These are phyloP conservation scores for Pythium utonaiense DNA, from an alignment of 352 stramenopile species.

Conservation along the genomic window DNA sequence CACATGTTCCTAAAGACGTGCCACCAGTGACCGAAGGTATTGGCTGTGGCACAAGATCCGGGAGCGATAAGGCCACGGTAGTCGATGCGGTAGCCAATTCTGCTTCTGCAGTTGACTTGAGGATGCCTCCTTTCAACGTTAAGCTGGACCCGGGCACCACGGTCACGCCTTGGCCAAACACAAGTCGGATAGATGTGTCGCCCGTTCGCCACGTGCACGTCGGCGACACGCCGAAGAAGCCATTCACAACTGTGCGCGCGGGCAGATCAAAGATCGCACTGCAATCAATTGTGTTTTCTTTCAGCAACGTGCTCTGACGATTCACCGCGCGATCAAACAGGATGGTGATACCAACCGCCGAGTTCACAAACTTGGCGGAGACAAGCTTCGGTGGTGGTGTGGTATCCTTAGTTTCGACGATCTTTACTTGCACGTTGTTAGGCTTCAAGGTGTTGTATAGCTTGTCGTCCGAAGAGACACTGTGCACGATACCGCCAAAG, in stretches of 20 bases:
- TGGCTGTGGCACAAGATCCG: constrained; percentile 41
- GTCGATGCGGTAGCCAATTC: constrained; percentile 34
- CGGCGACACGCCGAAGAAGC: constrained; percentile 38
- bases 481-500: constrained; percentile 27
- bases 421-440: constrained; percentile 33
- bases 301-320: constrained; percentile 22
- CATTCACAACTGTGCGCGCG: constrained; percentile 12
- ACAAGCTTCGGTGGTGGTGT: constrained; percentile 53
- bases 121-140: constrained; percentile 31
- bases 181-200: constrained; percentile 38
- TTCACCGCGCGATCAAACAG: constrained; percentile 50
- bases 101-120: constrained; percentile 50
- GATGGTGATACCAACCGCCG: constrained; percentile 36
- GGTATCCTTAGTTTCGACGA: constrained; percentile 58
- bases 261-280: constrained; percentile 57
- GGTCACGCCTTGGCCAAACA: constrained; percentile 41
- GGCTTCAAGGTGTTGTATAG: constrained; percentile 33
- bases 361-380: constrained; percentile 50
- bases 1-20: constrained; percentile 49
- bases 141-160: constrained; percentile 37
- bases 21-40: constrained; percentile 40
- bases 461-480: constrained; percentile 25
- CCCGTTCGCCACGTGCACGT: constrained; percentile 46
- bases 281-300: constrained; percentile 39
- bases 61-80: constrained; percentile 28